Percentiles rank a stretch among this genome's conserved stretches.
phyloP scores from a whole-genome alignment of 73 alveolate species.

The Tetrahymena malaccensis region DNA sequence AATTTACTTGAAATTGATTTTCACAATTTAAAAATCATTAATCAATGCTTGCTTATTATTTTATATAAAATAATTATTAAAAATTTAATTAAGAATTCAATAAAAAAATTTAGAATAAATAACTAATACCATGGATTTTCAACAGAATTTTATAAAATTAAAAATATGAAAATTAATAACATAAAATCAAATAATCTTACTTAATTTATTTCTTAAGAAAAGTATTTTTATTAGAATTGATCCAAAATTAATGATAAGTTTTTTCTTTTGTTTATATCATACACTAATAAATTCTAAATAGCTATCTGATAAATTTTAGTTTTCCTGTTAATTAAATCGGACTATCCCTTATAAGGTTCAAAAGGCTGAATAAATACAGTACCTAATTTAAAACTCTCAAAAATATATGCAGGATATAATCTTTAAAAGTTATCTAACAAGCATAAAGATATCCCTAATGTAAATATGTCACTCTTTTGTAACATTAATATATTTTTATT shows the following conservation, averaged over 20 bases:
- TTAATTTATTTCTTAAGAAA: neutral
- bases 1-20: too few species aligned
- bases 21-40: too few species aligned
- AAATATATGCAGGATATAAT: neutral
- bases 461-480: neutral
- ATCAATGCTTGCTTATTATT: too few species aligned
- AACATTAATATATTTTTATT: too few species aligned
- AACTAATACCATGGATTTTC: too few species aligned
- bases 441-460: neutral
- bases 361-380: neutral
- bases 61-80: too few species aligned
- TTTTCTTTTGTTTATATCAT: neutral
- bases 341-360: neutral
- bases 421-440: neutral
- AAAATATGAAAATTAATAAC: too few species aligned
- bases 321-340: neutral
- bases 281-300: neutral
- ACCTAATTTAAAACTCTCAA: neutral
- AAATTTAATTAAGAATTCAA: too few species aligned
- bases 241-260: neutral
- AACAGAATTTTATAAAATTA: too few species aligned
- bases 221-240: neutral
- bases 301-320: neutral
- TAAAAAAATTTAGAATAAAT: too few species aligned
- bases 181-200: neutral